phyloP scores from a whole-genome alignment of 228 moss, liverwort and hornwort species.

The Sphagnum magellanicum region DNA sequence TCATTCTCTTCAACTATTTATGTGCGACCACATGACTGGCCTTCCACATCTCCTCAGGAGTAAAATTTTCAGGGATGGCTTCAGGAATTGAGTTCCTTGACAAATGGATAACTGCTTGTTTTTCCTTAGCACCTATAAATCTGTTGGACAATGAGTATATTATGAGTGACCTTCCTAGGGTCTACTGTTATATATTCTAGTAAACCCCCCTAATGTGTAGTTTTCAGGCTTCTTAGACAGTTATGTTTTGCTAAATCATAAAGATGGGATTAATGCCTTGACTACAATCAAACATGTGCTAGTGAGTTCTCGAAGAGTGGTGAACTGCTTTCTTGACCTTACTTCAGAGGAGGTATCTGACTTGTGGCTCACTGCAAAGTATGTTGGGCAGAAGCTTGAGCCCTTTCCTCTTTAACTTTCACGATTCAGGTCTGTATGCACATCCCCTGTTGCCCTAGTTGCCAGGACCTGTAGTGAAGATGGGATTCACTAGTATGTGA shows the following conservation, averaged over 20 bases:
- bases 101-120: background rate
- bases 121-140: background rate
- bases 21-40: too few species aligned
- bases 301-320: constrained; percentile 68
- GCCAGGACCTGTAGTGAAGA: too few species aligned
- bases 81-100: background rate
- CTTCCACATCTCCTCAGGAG: background rate
- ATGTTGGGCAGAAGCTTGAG: constrained; percentile 75
- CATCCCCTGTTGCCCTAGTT: constrained; percentile 3
- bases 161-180: too few species aligned
- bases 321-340: constrained; percentile 74
- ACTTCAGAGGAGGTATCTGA: constrained; percentile 79
- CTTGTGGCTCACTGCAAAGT: constrained; percentile 88
- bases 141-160: background rate
- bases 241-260: too few species aligned
- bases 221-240: too few species aligned
- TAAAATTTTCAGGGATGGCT: background rate
- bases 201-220: too few species aligned
- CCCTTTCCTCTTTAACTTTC: constrained; percentile 69
- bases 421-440: constrained; percentile 55
- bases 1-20: background rate
- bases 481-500: too few species aligned
- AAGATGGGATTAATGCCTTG: constrained; percentile 17
- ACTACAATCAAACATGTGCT: constrained; percentile 70
- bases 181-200: too few species aligned